Evolutionary conservation across 2,329 filamentous ascomycete species (phyloP), one percentile per base, ranked within the genome.

Genomic region (Sarocladiaceae sp.): DNA sequence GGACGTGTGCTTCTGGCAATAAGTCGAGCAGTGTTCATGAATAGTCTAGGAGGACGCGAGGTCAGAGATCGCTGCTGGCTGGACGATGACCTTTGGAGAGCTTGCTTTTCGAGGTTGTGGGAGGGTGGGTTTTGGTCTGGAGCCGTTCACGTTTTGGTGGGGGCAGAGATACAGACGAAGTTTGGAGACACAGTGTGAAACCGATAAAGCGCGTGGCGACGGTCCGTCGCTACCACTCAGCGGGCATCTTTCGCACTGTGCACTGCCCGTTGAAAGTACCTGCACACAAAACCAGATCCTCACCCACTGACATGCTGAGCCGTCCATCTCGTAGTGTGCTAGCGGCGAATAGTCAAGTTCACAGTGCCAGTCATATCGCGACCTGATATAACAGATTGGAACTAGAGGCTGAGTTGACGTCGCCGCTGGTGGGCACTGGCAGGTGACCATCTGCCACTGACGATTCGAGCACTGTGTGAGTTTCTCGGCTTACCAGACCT

Each of bases 81-180:
- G 25, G 40, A 15, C 8, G 29, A 15, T n/a, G 44, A 20, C 13
- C 44, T 33, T 22, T 15, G 33, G 28, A 46, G 25, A 48, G 15
- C 26, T 31, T 48, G 44, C 44, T 48, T 48, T 48, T 48, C 44
- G 44, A 48, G 22, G 28, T 48, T 48, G 44, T 48, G 44, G 44
- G 44, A 48, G 44, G 28, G 44, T 48, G 44, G 44, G 26, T 48
- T 48, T 48, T 48, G 44, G 44, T 17, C 26, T 48, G 23, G 44
- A 48, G 44, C 44, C 26, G 26, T 48, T 11, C 44, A 31, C 44
- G 13, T 48, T 48, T n/a, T 33, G 44, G 44, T 44, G 40, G 40
- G n/a, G 37, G 33, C 20, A 40, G 3, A 22, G 40, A 23, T 26
- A 44, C 23, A 44, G n/a, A 20, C 10, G 40, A n/a, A n/a, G 13